Conservation (phyloP, 345 rosid genomes). For the Citrus hindsii region DNA sequence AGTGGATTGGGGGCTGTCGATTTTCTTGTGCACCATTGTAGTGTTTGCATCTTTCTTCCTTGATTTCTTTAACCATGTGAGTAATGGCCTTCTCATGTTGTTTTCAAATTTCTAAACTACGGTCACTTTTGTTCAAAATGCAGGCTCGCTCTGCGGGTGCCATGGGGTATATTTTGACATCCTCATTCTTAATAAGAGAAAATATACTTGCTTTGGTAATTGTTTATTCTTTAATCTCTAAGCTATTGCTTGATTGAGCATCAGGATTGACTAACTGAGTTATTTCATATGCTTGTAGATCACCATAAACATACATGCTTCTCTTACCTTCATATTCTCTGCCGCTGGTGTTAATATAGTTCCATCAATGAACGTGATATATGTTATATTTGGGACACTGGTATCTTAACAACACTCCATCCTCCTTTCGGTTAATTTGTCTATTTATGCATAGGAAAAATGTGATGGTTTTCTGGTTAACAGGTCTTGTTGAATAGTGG, state of each 20-base stretch:
- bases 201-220: conserved; percentile 86
- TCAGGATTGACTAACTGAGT: background rate
- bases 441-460: background rate
- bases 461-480: conserved; percentile 9
- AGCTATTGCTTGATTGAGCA: background rate
- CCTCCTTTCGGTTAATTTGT: background rate
- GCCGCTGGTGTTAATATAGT: conserved; percentile 68
- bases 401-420: conserved; percentile 32
- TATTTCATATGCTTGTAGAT: conserved; percentile 49
- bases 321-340: conserved; percentile 62
- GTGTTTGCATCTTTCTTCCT: conserved; percentile 27
- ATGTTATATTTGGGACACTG: conserved; percentile 71
- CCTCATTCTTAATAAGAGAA: conserved; percentile 91
- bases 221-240: background rate
- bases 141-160: conserved; percentile 84
- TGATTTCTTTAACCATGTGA: conserved; percentile 17
- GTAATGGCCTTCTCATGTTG: conserved; percentile 6
- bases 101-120: conserved; percentile 15
- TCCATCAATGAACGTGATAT: conserved; percentile 81
- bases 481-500: conserved; percentile 84
- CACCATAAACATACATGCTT: conserved; percentile 85
- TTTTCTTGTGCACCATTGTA: conserved; percentile 84
- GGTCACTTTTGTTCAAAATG: conserved; percentile 16
- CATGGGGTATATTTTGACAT: conserved; percentile 74
- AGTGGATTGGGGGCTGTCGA: conserved; percentile 68